These are phyloP conservation scores for Cucurbita pepo DNA, from an alignment of 306 rosid species.

Conservation along the genomic window DNA sequence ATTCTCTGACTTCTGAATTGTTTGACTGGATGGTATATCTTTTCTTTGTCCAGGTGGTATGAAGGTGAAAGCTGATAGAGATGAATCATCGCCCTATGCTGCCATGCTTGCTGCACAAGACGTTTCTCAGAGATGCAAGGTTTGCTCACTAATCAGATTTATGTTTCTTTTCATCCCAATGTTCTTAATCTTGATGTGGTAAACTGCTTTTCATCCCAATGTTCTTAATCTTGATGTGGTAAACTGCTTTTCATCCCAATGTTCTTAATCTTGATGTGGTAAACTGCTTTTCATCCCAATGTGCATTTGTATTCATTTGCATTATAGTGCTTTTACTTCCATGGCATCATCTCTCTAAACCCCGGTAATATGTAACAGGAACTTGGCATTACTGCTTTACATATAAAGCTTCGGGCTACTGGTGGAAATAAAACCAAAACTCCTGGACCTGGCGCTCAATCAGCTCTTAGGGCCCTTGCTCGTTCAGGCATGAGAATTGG, in stretches of 20 bases:
- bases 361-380: conserved; percentile 10
- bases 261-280: not conserved
- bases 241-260: not conserved
- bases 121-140: conserved; percentile 80
- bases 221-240: not conserved
- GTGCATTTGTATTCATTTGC: not conserved
- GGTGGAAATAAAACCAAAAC: conserved; percentile 47
- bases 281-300: not conserved
- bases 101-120: conserved; percentile 97
- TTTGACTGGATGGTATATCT: not conserved
- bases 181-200: not conserved
- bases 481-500: conserved; percentile 48
- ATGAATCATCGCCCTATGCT: conserved; percentile 85
- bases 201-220: not conserved
- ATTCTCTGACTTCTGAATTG: not conserved
- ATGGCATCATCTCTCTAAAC: not conserved
- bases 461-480: conserved; percentile 42
- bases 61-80: conserved; percentile 92
- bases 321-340: not conserved
- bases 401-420: conserved; percentile 40
- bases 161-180: not conserved
- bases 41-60: conserved; percentile 45
- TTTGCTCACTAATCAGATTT: not conserved
- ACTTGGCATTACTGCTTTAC: conserved; percentile 40
- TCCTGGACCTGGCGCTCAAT: conserved; percentile 42